Conservation (phyloP, 176 grass and related monocot genomes). For the Calamus simplicifolius region DNA sequence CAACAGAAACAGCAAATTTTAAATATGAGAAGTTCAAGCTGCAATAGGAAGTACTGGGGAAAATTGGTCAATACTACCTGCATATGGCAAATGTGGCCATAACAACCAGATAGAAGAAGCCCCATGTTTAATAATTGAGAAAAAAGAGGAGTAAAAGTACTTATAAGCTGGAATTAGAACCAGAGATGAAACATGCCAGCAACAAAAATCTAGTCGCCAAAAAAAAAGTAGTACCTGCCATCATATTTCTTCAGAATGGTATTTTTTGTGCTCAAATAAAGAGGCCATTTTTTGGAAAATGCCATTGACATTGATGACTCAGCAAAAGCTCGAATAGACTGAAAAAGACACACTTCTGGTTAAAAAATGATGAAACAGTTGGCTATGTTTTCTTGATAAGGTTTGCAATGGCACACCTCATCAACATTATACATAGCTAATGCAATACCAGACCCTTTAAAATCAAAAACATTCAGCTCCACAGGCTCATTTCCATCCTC, state of each 20-base stretch:
- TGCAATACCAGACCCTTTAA: constrained; percentile 82
- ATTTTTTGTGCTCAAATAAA: constrained; percentile 96
- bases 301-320: constrained; percentile 92
- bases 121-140: too few relatives aligned
- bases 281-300: constrained; percentile 69
- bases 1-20: too few relatives aligned
- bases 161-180: too few relatives aligned
- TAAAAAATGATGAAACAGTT: constrained; percentile 23
- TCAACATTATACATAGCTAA: constrained; percentile 96
- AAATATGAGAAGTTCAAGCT: too few relatives aligned
- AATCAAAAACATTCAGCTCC: constrained; percentile 78
- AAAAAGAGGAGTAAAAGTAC: too few relatives aligned
- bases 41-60: too few relatives aligned
- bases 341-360: constrained; percentile 24
- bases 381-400: background rate
- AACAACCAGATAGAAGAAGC: too few relatives aligned
- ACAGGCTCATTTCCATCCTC: constrained; percentile 49
- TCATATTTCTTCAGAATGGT: constrained; percentile 95
- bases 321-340: constrained; percentile 93
- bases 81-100: too few relatives aligned
- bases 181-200: too few relatives aligned
- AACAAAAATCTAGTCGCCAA: too few relatives aligned
- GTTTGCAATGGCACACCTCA: constrained; percentile 32
- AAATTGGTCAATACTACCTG: too few relatives aligned
- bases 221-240: constrained; percentile 78